Evolutionary conservation across 177 flowering plant species (phyloP).

Genomic region (Vitis hybrid): DNA sequence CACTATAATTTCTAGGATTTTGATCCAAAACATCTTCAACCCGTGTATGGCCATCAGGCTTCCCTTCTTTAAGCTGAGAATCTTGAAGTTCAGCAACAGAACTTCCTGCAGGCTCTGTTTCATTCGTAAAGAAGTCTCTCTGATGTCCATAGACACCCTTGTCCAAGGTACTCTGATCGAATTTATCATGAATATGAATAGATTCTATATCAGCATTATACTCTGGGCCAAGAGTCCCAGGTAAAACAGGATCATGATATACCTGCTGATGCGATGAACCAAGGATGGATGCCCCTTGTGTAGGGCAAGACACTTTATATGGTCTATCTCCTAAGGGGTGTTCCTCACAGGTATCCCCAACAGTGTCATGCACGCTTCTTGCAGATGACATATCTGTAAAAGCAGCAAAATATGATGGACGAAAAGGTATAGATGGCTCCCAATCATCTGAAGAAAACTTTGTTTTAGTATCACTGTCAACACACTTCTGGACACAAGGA

Average conservation of each 20-base stretch:
- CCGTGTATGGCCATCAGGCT: conserved; percentile 22
- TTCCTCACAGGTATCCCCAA: conserved; percentile 65
- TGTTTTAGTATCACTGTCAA: conserved; percentile 20
- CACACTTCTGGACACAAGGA: conserved; percentile 19
- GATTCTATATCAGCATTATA: conserved; percentile 19
- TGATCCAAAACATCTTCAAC: conserved; percentile 18
- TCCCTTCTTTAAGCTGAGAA: conserved; percentile 30
- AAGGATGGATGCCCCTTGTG: conserved; percentile 15
- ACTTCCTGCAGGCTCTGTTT: conserved; percentile 30
- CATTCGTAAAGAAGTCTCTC: conserved; percentile 15
- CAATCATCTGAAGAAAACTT: conserved; percentile 47
- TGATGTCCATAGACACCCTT: conserved; percentile 19
- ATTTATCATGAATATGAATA: conserved; percentile 18
- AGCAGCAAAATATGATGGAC: conserved; percentile 55
- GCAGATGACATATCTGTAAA: conserved; percentile 38
- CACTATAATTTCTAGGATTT: conserved; percentile 17
- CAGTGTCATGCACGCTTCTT: conserved; percentile 58
- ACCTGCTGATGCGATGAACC: conserved; percentile 18
- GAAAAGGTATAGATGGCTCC: conserved; percentile 89
- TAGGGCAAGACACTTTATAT: conserved; percentile 22
- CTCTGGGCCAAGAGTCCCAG: conserved; percentile 14
- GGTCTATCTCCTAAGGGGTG: conserved; percentile 26
- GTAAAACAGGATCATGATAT: conserved; percentile 26
- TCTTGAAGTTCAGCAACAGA: conserved; percentile 26
- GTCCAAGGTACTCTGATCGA: conserved; percentile 17